Conservation (phyloP, 495 filamentous ascomycete genomes). For the Aspergillus wentii region DNA sequence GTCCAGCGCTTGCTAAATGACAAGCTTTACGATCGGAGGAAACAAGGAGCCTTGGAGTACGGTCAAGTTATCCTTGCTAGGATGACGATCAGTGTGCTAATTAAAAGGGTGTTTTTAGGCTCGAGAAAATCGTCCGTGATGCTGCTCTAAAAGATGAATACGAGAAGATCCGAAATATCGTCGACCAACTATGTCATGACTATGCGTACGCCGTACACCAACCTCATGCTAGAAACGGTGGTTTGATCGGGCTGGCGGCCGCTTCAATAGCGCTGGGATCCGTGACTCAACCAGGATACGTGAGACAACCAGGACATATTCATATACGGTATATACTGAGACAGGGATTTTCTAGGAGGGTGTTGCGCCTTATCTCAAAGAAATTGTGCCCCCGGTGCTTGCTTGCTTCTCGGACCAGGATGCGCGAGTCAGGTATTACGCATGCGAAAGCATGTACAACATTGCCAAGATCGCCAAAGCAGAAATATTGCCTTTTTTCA, state of each 20-base stretch:
- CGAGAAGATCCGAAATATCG: constrained; percentile 73
- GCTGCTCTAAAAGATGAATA: constrained; percentile 70
- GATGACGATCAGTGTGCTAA: constrained; percentile 4
- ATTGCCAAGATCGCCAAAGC: constrained; percentile 99
- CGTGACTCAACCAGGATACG: constrained; percentile 48
- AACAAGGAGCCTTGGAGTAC: constrained; percentile 94
- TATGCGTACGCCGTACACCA: constrained; percentile 98
- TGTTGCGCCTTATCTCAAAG: constrained; percentile 82
- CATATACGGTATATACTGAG: constrained; percentile 16
- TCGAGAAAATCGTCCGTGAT: constrained; percentile 89
- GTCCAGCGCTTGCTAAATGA: constrained; percentile 91
- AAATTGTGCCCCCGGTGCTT: constrained; percentile 95
- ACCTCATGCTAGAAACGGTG: constrained; percentile 94
- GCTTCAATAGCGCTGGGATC: constrained; percentile 93
- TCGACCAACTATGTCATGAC: constrained; percentile 94
- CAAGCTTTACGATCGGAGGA: constrained; percentile 97
- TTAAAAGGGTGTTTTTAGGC: constrained; percentile 42
- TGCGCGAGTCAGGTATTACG: constrained; percentile 96
- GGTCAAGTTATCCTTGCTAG: constrained; percentile 17
- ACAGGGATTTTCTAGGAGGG: constrained; percentile 53
- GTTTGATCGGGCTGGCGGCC: constrained; percentile 91
- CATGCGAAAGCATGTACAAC: constrained; percentile 99
- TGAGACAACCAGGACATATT: neutral
- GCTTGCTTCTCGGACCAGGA: constrained; percentile 98
- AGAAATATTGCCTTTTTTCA: constrained; percentile 93